Conservation (phyloP, 306 rosid species). For the Cucurbita pepo region DNA sequence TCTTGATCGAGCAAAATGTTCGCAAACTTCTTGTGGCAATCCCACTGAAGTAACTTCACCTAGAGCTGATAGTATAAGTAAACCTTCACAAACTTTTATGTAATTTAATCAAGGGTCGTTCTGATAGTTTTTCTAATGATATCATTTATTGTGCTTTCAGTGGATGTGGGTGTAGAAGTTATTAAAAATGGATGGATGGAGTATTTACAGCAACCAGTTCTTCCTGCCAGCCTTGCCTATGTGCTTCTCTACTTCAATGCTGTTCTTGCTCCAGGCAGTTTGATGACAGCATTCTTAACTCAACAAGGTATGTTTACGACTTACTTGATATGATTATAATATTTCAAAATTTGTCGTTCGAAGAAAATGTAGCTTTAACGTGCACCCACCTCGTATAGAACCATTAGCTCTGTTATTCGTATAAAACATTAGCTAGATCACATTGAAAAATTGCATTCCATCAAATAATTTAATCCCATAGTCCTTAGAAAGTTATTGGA, state of each 20-base stretch:
- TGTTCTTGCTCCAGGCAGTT: conserved; percentile 88
- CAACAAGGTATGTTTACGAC: conserved; percentile 45
- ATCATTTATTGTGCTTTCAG: conserved; percentile 21
- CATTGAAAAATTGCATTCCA: not conserved
- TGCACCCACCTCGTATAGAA: not conserved
- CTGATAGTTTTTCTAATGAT: conserved; percentile 9
- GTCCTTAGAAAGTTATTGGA: not conserved
- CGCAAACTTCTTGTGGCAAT: conserved; percentile 40
- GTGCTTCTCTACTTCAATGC: conserved; percentile 77
- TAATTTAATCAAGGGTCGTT: not conserved
- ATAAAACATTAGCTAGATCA: not conserved
- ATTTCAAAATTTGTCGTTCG: not conserved
- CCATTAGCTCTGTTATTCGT: not conserved
- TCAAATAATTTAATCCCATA: not conserved
- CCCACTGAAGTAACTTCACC: conserved; percentile 25
- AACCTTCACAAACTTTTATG: conserved; percentile 5
- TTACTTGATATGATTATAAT: not conserved
- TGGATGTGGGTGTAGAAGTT: conserved; percentile 60
- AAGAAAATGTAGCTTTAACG: not conserved
- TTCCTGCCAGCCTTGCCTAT: conserved; percentile 89
- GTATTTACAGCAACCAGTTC: conserved; percentile 78
- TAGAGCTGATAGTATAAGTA: conserved; percentile 39
- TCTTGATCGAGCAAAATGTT: conserved; percentile 74
- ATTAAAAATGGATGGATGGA: conserved; percentile 90
- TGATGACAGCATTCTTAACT: conserved; percentile 88